Base-by-base conservation (phyloP, 805 yeast genomes). In the Wickerhamiella cacticola region DNA sequence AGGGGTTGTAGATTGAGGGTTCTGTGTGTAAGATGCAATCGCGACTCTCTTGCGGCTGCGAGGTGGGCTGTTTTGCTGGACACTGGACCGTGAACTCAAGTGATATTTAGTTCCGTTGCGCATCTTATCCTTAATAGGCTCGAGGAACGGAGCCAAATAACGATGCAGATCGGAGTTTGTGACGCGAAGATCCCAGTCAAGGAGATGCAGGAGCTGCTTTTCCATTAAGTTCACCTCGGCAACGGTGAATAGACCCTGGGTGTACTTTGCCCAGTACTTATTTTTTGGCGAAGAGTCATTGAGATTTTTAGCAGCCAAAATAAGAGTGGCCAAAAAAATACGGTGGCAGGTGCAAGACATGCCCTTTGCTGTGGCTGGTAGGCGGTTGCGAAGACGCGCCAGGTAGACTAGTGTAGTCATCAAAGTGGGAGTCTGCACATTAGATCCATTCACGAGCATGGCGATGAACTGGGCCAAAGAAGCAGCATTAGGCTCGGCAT, bases 281-380 rank as follows among this genome's bases (percentile, higher is more conserved):
- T 89, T 89, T 62, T 89, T 74, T 38, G 98, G 98, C 18, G 94
- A 80, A 3, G 95, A 82, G 68, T 89, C 98, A 65, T 89, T 89
- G 54, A 88, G 74, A 53, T 79, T 79, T 68, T 89, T 89, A 13
- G 97, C 96, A n/a, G 95, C 83, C 43, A 92, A 67, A 39, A 89
- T 85, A 49, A 89, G 71, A 40, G 95, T 77, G 0, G 96, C 95
- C 46, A 89, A 68, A 55, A 89, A 92, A 50, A 89, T 84, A 52
- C 97, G 74, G 68, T 89, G 98, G 60, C 94, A 76, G 7, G 97
- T 87, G 46, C 96, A 82, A 46, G 72, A 62, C 73, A 88, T 86
- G 15, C 97, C 97, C 50, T 81, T 76, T 10, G 95, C 92, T 62
- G 83, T 82, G 24, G 84, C 76, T 2, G 97, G 97, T 46, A 89